Percentiles rank a stretch among this genome's conserved stretches.
phyloP scores from a whole-genome alignment of 805 yeast genomes.

The Scheffersomyces ergatensis region DNA sequence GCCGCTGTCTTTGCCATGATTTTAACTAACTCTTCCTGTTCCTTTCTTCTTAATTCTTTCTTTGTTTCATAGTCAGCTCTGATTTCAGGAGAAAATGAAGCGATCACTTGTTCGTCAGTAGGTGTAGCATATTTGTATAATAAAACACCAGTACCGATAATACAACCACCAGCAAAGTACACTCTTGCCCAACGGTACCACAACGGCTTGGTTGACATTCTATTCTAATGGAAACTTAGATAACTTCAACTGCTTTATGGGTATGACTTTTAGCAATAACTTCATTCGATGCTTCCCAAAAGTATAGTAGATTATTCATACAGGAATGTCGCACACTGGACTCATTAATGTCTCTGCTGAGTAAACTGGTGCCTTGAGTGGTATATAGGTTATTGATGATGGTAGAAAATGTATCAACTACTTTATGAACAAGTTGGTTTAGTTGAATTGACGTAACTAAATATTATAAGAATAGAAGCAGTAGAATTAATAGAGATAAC shows the following conservation, averaged over 20 bases:
- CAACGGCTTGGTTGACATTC: conserved; percentile 35
- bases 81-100: conserved; percentile 77
- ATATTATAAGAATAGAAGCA: too few species aligned
- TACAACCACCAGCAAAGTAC: conserved; percentile 58
- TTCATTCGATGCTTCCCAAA: neutral
- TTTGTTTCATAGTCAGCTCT: conserved; percentile 71
- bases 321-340: too few species aligned
- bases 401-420: too few species aligned
- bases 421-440: too few species aligned
- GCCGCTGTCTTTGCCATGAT: conserved; percentile 61
- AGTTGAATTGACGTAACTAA: too few species aligned
- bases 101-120: conserved; percentile 75
- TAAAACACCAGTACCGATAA: conserved; percentile 71
- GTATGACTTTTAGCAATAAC: neutral
- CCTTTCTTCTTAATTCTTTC: conserved; percentile 57
- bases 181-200: conserved; percentile 63
- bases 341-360: too few species aligned
- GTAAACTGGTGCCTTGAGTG: too few species aligned
- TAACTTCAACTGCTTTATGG: too few species aligned
- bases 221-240: too few species aligned
- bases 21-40: conserved; percentile 68
- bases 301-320: too few species aligned
- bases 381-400: too few species aligned
- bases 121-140: conserved; percentile 77
- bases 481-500: too few species aligned